Evolutionary conservation across 2,329 filamentous ascomycete genomes (phyloP).

Genomic region (Arthrobotrys sphaeroides): DNA sequence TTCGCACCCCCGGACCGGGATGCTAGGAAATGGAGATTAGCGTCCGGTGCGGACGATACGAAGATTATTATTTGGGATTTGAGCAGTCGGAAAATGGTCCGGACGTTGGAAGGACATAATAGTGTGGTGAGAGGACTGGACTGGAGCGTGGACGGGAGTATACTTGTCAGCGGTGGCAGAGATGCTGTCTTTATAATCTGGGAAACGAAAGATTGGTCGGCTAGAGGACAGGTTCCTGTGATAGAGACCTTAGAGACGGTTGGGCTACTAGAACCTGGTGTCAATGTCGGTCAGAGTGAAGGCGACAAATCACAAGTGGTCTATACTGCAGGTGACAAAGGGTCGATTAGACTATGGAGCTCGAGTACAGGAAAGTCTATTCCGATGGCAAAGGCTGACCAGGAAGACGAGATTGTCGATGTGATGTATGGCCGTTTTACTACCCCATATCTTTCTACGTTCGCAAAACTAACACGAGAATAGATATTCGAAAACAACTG

Average conservation of each 20-base stretch:
- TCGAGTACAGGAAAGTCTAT: constrained; percentile 79
- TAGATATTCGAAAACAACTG: constrained; percentile 60
- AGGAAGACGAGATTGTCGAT: constrained; percentile 73
- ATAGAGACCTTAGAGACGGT: constrained; percentile 85
- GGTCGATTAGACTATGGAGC: constrained; percentile 84
- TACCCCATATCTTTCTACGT: neutral
- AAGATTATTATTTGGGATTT: constrained; percentile 92
- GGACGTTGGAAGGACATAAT: constrained; percentile 87
- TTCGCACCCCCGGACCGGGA: constrained; percentile 71
- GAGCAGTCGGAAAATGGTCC: constrained; percentile 79
- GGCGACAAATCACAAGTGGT: constrained; percentile 54
- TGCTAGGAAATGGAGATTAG: constrained; percentile 74
- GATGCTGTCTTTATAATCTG: constrained; percentile 95
- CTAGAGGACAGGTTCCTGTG: constrained; percentile 80
- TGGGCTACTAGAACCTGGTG: constrained; percentile 78
- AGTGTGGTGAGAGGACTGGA: constrained; percentile 90
- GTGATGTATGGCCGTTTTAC: constrained; percentile 65
- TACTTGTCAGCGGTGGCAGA: constrained; percentile 82
- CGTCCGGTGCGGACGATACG: constrained; percentile 92
- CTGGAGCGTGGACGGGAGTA: constrained; percentile 62
- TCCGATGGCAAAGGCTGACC: constrained; percentile 71
- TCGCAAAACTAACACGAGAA: constrained; percentile 4
- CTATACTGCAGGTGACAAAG: constrained; percentile 85
- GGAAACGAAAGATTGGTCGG: constrained; percentile 86
- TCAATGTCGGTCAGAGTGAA: constrained; percentile 65